Evolutionary conservation across 768 basidiomycete genomes (phyloP), one percentile per base, ranked within the genome.

Genomic region (Psilocybe tampanensis): DNA sequence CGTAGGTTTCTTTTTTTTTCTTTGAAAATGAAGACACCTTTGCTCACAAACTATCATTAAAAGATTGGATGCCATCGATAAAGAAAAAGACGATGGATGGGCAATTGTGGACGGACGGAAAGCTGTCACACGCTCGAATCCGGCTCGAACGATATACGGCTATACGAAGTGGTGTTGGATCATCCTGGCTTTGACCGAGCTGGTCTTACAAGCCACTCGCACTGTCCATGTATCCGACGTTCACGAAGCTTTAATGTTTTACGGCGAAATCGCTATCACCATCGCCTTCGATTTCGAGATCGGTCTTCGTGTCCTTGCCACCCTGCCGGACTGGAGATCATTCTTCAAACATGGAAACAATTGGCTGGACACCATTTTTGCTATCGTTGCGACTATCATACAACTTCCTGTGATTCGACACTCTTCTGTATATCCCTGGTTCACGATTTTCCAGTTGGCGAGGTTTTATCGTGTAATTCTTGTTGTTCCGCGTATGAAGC

Each of bases 391-490:
- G 11, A 88, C 80, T 44, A 74, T 95, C 64, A 92, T 97, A 13
- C 93, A 95, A 68, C 88, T 97, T 26, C 95, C 96, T 0, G 79
- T 66, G 15, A 87, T 98, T 21, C 80, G 82, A 52, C 58, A 78
- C 8, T 87, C 88, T 5, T 56, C 63, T 7, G 76, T 86, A 2
- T 96, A 95, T 66, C 83, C 88, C 0, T 98, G 96, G 96, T 80
- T 97, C 61, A 96, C 92, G 2, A 80, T 90, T 26, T 91, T 98
- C 64, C 92, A 94, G 68, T 76, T 97, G 13, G 78, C 79, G 63
- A 79, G 95, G 64, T 98, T 96, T 74, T 97, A 98, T 70, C 80
- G 95, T 2, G 92, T 97, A 44, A 93, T 98, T 64, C 69, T 98
- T 49, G 90, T 88, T 47, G 84, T 97, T 18, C 96, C 95, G 0